Evolutionary conservation across 805 yeast species (phyloP).

Genomic region (Metschnikowia arizonensis): DNA sequence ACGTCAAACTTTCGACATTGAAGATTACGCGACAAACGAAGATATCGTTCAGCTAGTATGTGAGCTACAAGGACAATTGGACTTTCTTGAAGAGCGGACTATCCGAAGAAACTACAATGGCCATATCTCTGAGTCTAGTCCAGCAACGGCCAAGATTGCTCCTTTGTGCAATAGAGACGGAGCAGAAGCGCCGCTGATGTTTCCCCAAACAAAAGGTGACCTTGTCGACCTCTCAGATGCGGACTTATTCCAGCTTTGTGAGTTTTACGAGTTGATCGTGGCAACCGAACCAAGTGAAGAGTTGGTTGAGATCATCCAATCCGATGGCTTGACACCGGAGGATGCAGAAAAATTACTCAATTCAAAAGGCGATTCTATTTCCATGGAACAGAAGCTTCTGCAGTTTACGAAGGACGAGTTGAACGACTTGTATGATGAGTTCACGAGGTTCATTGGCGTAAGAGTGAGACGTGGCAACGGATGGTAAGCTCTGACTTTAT

Average conservation of each 20-base stretch:
- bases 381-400: constrained; percentile 17
- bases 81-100: constrained; percentile 70
- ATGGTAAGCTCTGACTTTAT: too few species aligned
- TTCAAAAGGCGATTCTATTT: constrained; percentile 1
- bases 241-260: constrained; percentile 50
- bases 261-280: constrained; percentile 73
- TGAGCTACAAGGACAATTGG: constrained; percentile 85
- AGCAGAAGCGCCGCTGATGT: constrained; percentile 50
- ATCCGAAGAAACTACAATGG: constrained; percentile 68
- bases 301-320: constrained; percentile 11
- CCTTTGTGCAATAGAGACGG: constrained; percentile 81
- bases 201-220: constrained; percentile 57
- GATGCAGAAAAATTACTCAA: constrained; percentile 16
- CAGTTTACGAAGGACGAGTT: constrained; percentile 44
- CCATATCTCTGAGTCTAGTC: constrained; percentile 38
- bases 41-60: constrained; percentile 84
- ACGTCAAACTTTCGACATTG: constrained; percentile 33
- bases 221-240: constrained; percentile 46
- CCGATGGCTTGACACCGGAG: constrained; percentile 14
- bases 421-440: constrained; percentile 53
- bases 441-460: constrained; percentile 69
- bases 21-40: constrained; percentile 71
- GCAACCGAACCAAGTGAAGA: constrained; percentile 14
- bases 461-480: constrained; percentile 45
- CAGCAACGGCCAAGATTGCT: constrained; percentile 41